These are phyloP conservation scores for Arthrobotrys iridis DNA, from an alignment of 2,329 filamentous ascomycete genomes.

Conservation along the genomic window DNA sequence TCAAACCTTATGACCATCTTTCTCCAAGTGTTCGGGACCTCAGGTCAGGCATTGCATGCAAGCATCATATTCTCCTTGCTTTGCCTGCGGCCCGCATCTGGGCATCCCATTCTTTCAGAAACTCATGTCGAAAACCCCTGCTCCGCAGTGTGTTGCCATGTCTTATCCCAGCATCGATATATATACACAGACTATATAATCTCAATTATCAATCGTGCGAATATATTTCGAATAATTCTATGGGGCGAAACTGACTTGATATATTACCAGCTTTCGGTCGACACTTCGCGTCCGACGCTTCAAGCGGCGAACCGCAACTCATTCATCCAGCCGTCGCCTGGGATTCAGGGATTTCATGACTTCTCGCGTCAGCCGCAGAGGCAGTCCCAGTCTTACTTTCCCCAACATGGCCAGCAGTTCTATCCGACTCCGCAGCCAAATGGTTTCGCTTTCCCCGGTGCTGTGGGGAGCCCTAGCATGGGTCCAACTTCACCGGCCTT, in stretches of 20 bases:
- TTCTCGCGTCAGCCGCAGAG: constrained; percentile 16
- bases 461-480: constrained; percentile 17
- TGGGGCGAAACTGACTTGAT: background rate
- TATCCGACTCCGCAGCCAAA: constrained; percentile 46
- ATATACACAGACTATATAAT: background rate
- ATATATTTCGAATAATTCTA: too few species aligned
- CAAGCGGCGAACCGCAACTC: constrained; percentile 8
- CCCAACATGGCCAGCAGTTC: constrained; percentile 30
- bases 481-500: constrained; percentile 34
- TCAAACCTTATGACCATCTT: background rate
- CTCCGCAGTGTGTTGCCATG: constrained; percentile 22
- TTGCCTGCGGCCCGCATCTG: background rate
- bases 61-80: constrained; percentile 1
- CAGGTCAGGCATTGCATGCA: background rate
- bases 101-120: constrained; percentile 9
- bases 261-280: constrained; percentile 16
- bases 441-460: constrained; percentile 34
- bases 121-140: constrained; percentile 16
- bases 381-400: constrained; percentile 27
- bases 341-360: constrained; percentile 17
- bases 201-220: too few species aligned
- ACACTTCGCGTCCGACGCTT: constrained; percentile 7
- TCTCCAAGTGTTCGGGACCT: constrained; percentile 1
- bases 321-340: constrained; percentile 26
- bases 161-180: background rate